A percentile compares a stretch with the other conserved stretches of the same genome.
Conservation (phyloP, 2,329 filamentous ascomycete species). For the Aspergillus neotritici region DNA sequence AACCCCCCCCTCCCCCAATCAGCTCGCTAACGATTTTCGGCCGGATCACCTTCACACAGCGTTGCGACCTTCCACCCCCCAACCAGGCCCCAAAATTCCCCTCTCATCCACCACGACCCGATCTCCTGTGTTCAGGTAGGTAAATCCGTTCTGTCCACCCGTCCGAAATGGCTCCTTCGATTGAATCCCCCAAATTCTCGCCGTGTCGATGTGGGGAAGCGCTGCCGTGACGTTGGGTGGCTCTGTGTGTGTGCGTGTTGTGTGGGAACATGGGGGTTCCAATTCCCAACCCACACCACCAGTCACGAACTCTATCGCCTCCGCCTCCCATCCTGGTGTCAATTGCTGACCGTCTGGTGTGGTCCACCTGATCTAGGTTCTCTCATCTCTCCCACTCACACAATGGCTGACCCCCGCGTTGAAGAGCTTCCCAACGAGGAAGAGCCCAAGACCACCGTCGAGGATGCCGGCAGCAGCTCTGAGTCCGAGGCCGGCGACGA, state of each 20-base stretch:
- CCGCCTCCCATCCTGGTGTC: not conserved
- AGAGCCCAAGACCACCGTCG: constrained; percentile 76
- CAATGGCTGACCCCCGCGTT: constrained; percentile 97
- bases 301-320: too few species aligned
- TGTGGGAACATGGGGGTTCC: too few species aligned
- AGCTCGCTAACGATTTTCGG: constrained; percentile 44
- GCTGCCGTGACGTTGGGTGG: too few species aligned
- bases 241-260: too few species aligned
- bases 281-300: too few species aligned
- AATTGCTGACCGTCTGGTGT: constrained; percentile 17
- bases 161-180: constrained; percentile 14
- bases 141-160: constrained; percentile 18
- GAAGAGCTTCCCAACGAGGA: constrained; percentile 92
- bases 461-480: constrained; percentile 55
- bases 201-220: constrained; percentile 2
- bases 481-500: constrained; percentile 52
- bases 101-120: constrained; percentile 30
- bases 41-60: constrained; percentile 37
- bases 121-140: constrained; percentile 33
- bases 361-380: constrained; percentile 17
- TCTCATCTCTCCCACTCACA: constrained; percentile 34
- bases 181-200: constrained; percentile 21
- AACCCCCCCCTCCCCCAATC: constrained; percentile 14
- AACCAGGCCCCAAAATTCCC: constrained; percentile 34
- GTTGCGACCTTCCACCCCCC: constrained; percentile 31